Conservation (phyloP, 2,329 filamentous ascomycete genomes). For the Hymenoscyphus scutula region DNA sequence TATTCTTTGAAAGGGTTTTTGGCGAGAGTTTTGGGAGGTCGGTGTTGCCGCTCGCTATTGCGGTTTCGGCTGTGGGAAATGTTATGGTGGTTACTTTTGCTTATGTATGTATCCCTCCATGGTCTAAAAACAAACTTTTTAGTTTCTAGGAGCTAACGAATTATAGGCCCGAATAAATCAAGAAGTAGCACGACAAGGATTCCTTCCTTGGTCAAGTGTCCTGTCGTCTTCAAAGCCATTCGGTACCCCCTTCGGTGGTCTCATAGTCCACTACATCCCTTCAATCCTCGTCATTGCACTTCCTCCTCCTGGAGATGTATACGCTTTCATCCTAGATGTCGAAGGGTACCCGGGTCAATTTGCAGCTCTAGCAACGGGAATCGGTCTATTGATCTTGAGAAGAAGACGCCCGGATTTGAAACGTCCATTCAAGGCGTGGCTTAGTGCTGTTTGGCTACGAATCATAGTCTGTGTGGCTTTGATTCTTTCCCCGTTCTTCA, state of each 20-base stretch:
- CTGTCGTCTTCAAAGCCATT: slow-evolving; percentile 33
- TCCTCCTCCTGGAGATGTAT: slow-evolving; percentile 43
- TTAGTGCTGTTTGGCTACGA: slow-evolving; percentile 33
- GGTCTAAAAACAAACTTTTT: too few species aligned
- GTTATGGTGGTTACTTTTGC: slow-evolving; percentile 50
- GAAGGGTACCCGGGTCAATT: slow-evolving; percentile 47
- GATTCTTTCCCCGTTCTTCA: slow-evolving; percentile 39
- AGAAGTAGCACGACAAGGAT: slow-evolving; percentile 48
- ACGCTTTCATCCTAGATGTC: slow-evolving; percentile 40
- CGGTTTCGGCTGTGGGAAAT: slow-evolving; percentile 47
- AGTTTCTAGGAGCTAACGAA: too few species aligned
- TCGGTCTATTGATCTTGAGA: slow-evolving; percentile 47
- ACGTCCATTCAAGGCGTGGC: slow-evolving; percentile 33
- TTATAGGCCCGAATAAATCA: slow-evolving; percentile 47
- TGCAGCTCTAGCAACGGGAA: slow-evolving; percentile 33
- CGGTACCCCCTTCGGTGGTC: slow-evolving; percentile 35
- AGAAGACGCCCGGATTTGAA: slow-evolving; percentile 47
- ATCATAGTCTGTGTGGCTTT: slow-evolving; percentile 34
- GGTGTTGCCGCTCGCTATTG: slow-evolving; percentile 46
- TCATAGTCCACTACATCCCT: slow-evolving; percentile 60
- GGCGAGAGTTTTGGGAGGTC: slow-evolving; percentile 42
- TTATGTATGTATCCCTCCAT: too few species aligned
- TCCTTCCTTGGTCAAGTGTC: slow-evolving; percentile 43
- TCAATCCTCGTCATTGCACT: slow-evolving; percentile 56
- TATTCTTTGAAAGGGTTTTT: slow-evolving; percentile 57